Percentiles rank a stretch among this genome's conserved stretches.
phyloP scores from a whole-genome alignment of 164 flowering plant species.

The Akebia trifoliata region DNA sequence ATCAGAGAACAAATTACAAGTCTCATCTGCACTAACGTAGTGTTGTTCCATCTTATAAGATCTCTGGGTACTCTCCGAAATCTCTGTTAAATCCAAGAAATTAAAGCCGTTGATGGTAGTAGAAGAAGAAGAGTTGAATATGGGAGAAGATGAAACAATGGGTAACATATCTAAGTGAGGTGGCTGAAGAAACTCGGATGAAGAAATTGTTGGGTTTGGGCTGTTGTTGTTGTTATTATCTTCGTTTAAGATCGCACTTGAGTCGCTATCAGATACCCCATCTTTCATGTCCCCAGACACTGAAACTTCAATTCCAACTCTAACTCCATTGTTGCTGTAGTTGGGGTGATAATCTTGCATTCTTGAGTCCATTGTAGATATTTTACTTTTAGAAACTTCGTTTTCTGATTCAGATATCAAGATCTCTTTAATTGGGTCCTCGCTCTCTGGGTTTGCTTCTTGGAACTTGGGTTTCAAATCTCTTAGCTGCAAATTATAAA shows the following conservation, averaged over 20 bases:
- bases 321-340: too few species aligned
- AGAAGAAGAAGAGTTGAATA: too few species aligned
- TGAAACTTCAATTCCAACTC: background rate
- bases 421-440: too few species aligned
- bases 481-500: conserved; percentile 31
- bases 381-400: conserved; percentile 15
- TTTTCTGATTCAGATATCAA: conserved; percentile 29
- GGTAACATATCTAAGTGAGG: too few species aligned
- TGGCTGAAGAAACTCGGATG: too few species aligned
- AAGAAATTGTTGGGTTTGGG: conserved; percentile 31
- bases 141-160: too few species aligned
- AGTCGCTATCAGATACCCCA: conserved; percentile 79
- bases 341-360: background rate
- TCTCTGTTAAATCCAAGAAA: conserved; percentile 28
- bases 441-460: conserved; percentile 43
- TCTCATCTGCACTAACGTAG: conserved; percentile 58
- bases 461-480: conserved; percentile 63
- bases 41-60: conserved; percentile 51
- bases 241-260: conserved; percentile 86
- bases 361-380: conserved; percentile 2
- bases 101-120: conserved; percentile 8
- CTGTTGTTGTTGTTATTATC: conserved; percentile 30
- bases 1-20: conserved; percentile 76
- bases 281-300: conserved; percentile 45
- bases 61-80: too few species aligned